These are phyloP conservation scores for Salvia rosmarinus DNA, from an alignment of 257 asterid species.

Conservation along the genomic window DNA sequence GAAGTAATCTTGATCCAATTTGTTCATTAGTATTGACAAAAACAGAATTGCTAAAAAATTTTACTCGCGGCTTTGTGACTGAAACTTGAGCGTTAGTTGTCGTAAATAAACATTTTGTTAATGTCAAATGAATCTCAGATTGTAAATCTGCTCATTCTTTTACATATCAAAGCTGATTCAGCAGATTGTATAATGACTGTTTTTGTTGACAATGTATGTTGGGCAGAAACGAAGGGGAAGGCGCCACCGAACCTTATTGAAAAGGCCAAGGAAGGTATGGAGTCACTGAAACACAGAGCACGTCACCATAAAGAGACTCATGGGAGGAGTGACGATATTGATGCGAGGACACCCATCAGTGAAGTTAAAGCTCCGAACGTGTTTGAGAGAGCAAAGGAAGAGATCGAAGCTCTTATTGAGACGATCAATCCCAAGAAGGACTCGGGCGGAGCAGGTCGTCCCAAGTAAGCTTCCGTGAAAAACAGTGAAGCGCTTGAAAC, in stretches of 20 bases:
- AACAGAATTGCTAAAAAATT: no score
- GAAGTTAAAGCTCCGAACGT: constrained; percentile 73
- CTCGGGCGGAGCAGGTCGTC: constrained; percentile 32
- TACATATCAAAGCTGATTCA: not conserved
- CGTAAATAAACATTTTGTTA: not conserved
- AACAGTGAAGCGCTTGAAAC: not conserved
- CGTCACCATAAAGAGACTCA: constrained; percentile 75
- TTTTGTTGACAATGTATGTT: no score
- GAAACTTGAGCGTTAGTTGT: not conserved
- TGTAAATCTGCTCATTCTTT: not conserved
- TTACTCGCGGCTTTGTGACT: no score
- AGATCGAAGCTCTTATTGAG: constrained; percentile 67
- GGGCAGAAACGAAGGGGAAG: constrained; percentile 43
- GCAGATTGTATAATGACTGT: constrained; percentile 1
- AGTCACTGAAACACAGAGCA: constrained; percentile 40
- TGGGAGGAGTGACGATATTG: constrained; percentile 64
- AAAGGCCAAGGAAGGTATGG: constrained; percentile 49
- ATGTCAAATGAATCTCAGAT: not conserved
- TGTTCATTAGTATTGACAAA: no score
- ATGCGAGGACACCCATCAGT: constrained; percentile 54
- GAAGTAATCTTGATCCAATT: not conserved
- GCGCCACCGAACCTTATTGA: no score
- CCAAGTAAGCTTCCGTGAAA: no score
- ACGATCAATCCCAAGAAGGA: constrained; percentile 63
- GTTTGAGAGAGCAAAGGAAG: constrained; percentile 89